These are phyloP conservation scores for Carex sylvatica DNA, from an alignment of 202 grass and related monocot species.

Conservation along the genomic window DNA sequence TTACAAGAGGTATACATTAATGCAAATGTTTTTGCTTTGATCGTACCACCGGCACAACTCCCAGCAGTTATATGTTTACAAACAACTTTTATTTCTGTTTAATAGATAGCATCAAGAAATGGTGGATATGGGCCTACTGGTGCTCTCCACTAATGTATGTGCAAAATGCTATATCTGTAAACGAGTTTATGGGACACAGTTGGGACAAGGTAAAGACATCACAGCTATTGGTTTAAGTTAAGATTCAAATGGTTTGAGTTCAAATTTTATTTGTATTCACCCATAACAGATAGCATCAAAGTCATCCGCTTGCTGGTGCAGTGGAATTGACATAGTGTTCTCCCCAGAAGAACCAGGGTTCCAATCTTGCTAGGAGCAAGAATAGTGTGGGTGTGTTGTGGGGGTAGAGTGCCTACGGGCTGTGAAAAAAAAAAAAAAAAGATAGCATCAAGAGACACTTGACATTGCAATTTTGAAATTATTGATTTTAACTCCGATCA, in stretches of 20 bases:
- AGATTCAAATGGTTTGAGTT: neutral
- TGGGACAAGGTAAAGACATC: slow-evolving; percentile 30
- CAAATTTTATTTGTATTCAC: no score
- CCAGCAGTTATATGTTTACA: slow-evolving; percentile 1
- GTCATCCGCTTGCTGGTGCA: no score
- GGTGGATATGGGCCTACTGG: no score
- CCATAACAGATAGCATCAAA: neutral
- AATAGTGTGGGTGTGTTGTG: no score
- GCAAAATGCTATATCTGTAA: no score
- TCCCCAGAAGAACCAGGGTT: no score
- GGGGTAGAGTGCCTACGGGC: no score
- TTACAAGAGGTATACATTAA: slow-evolving; percentile 52
- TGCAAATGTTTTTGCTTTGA: neutral
- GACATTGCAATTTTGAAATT: neutral
- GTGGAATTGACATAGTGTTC: no score
- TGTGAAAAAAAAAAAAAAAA: no score
- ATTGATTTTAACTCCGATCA: neutral
- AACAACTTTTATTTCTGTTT: slow-evolving; percentile 22
- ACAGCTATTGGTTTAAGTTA: neutral
- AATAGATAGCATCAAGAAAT: slow-evolving; percentile 18
- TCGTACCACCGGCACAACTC: neutral
- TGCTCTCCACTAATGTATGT: no score
- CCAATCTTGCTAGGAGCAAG: no score
- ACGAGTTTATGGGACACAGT: no score
- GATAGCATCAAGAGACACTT: neutral